These are phyloP conservation scores for Malbranchea zuffiana DNA, from an alignment of 2,329 filamentous ascomycete species.

Conservation along the genomic window DNA sequence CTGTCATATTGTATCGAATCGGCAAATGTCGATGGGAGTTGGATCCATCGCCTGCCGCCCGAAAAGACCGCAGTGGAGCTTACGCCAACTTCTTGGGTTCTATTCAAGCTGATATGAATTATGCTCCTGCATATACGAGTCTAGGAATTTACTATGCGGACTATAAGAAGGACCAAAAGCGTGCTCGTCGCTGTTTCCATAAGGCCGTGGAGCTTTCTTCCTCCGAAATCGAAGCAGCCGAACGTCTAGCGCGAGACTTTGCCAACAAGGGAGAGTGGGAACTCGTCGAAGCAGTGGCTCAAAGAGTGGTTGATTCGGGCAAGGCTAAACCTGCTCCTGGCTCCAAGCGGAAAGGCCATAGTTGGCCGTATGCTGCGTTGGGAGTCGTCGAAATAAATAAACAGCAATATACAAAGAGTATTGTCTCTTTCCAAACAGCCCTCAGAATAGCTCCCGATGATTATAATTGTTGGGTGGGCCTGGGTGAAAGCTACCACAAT, in stretches of 20 bases:
- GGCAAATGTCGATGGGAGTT: conserved; percentile 80
- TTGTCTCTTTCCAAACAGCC: conserved; percentile 84
- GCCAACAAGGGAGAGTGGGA: conserved; percentile 93
- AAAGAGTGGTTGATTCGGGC: conserved; percentile 87
- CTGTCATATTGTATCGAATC: conserved; percentile 76
- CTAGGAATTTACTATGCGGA: conserved; percentile 86
- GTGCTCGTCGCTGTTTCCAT: conserved; percentile 86
- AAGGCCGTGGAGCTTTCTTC: conserved; percentile 90
- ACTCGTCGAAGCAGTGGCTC: conserved; percentile 81
- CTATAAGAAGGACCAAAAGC: conserved; percentile 74
- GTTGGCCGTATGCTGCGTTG: conserved; percentile 90
- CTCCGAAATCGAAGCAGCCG: conserved; percentile 74
- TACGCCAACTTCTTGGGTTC: conserved; percentile 76
- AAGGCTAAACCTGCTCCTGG: conserved; percentile 82
- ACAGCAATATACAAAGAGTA: conserved; percentile 77
- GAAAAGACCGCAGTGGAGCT: conserved; percentile 69
- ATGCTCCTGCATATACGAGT: conserved; percentile 81
- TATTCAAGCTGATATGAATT: conserved; percentile 75
- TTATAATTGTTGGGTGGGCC: conserved; percentile 90
- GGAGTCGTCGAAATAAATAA: conserved; percentile 92
- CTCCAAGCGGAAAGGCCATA: conserved; percentile 83
- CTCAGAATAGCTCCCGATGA: conserved; percentile 72
- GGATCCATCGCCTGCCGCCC: conserved; percentile 59
- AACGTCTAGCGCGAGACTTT: conserved; percentile 74
- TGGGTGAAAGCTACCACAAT: conserved; percentile 95